Conservation (phyloP, 495 filamentous ascomycete species). For the Daldinia decipiens region DNA sequence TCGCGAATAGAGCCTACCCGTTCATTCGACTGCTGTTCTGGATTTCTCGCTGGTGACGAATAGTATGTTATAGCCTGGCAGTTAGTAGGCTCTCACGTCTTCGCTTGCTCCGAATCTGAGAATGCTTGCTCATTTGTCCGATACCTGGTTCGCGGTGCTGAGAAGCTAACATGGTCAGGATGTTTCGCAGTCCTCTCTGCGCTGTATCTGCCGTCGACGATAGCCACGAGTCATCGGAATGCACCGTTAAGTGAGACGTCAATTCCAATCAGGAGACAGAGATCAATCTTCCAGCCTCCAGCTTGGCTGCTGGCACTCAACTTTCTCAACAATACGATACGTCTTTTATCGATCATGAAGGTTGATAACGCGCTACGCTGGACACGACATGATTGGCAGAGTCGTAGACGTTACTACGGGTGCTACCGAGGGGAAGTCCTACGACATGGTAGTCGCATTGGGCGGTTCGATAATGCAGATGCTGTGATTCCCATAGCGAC, state of each 20-base stretch:
- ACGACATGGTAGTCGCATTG: conserved; percentile 16
- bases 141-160: conserved; percentile 12
- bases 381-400: conserved; percentile 4
- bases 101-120: conserved; percentile 5
- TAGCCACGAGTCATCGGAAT: conserved; percentile 13
- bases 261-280: conserved; percentile 7
- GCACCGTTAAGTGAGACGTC: conserved; percentile 20
- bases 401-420: conserved; percentile 1
- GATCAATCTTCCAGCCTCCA: conserved; percentile 6
- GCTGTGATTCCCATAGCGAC: conserved; percentile 24
- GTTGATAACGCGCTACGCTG: conserved; percentile 3
- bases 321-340: background rate
- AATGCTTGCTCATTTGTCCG: background rate
- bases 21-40: conserved; percentile 33
- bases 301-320: background rate
- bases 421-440: conserved; percentile 4
- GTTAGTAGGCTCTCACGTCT: background rate
- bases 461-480: conserved; percentile 27
- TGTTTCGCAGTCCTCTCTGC: conserved; percentile 22
- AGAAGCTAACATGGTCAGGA: conserved; percentile 15
- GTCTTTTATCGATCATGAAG: conserved; percentile 1
- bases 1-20: conserved; percentile 42
- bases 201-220: conserved; percentile 12
- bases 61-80: conserved; percentile 19
- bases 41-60: conserved; percentile 32